These are phyloP conservation scores for Abrus pulchellus DNA, from an alignment of 306 rosid species.

Conservation along the genomic window DNA sequence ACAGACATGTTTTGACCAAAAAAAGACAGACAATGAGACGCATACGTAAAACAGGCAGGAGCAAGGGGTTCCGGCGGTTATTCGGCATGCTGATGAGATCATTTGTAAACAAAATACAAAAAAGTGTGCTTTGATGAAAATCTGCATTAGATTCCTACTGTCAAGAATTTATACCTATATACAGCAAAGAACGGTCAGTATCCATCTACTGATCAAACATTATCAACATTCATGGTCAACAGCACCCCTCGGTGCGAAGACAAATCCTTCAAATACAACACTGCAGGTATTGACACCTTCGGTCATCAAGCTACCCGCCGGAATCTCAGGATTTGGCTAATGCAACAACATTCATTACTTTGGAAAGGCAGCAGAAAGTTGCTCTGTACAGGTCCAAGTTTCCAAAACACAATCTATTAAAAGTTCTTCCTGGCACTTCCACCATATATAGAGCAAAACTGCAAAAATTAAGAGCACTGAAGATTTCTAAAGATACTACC, in stretches of 20 bases:
- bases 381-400: conserved; percentile 18
- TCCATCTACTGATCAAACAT: conserved; percentile 37
- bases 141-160: conserved; percentile 14
- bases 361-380: conserved; percentile 13
- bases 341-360: neutral
- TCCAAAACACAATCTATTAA: conserved; percentile 10
- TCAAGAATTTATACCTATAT: conserved; percentile 39
- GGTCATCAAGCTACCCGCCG: neutral
- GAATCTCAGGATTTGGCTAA: conserved; percentile 6
- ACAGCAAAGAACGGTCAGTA: conserved; percentile 54
- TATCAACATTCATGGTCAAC: conserved; percentile 38
- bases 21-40: no score
- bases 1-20: no score
- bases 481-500: conserved; percentile 6
- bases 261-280: conserved; percentile 30
- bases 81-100: neutral
- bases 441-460: neutral
- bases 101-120: neutral
- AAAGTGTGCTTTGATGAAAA: neutral
- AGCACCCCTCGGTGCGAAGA: neutral
- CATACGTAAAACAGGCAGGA: neutral
- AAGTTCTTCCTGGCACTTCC: conserved; percentile 16
- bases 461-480: neutral
- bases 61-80: neutral
- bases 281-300: neutral